Evolutionary conservation across 257 asterid species (phyloP), one percentile per base, ranked within the genome.

Genomic region (Plantago major): DNA sequence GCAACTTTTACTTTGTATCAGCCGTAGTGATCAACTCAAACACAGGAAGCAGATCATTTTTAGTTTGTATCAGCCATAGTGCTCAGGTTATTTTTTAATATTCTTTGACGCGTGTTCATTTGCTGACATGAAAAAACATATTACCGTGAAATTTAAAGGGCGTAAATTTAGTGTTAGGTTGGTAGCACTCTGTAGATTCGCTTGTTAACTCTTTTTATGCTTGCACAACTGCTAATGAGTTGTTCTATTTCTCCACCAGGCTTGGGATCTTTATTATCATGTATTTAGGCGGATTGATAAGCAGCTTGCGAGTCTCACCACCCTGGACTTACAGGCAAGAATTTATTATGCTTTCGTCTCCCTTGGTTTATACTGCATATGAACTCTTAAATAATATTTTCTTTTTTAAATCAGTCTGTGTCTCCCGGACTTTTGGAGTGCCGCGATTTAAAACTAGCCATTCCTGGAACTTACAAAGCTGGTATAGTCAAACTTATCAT

Each of bases 231-330:
- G 59, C 67, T 75, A 43, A 73, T 73, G 71, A 45, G 42, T 8
- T 68, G 42, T 8, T 68, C 51, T 58, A 46, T 46, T 40, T 46
- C 59, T 61, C 63, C 38, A 43, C 58, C 81, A 93, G 99, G 99
- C 97, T 71, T 93, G 99, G 99, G 99, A 93, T 89, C 86, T 89
- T 50, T 89, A 93, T 71, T 87, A 89, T 78, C 94, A 89, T 77
- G 97, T 89, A 64, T 93, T 93, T 76, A 75, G 90, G 76, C 83
- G 95, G 78, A 87, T 93, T 30, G 99, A 93, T 77, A 93, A 87
- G 79, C 99, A 93, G 80, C 99, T 93, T 75, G 95, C 84, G 63
- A 76, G 90, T 52, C 84, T 93, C 52, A 93, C 99, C 43, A 89
- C 99, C 61, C 84, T 93, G 68, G 99, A 89, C 77, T 80, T 93